phyloP scores from a whole-genome alignment of 1,284 basidiomycete species.

The Apiotrichum domesticum region DNA sequence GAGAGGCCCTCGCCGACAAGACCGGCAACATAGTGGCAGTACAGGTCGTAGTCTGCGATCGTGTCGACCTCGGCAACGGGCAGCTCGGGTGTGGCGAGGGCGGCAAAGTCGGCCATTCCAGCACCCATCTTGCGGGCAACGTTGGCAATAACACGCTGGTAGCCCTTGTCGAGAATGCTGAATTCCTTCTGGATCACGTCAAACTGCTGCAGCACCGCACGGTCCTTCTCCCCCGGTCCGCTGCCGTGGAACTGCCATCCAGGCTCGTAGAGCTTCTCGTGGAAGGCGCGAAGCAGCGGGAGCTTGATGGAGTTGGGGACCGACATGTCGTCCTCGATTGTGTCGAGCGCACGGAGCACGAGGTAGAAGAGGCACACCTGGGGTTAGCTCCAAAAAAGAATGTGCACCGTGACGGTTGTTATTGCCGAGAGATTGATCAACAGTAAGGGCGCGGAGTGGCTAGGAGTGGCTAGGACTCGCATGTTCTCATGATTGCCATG shows the following conservation, averaged over 20 bases:
- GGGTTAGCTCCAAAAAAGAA: neutral
- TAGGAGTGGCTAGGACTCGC: no score
- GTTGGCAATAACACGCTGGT: conserved; percentile 74
- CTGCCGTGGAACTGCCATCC: conserved; percentile 83
- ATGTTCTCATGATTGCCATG: no score
- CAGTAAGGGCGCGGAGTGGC: no score
- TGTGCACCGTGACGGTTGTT: no score
- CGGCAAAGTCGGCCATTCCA: conserved; percentile 94
- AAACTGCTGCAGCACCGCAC: conserved; percentile 80
- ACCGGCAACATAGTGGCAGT: conserved; percentile 98
- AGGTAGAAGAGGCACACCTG: conserved; percentile 95
- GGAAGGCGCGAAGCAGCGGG: conserved; percentile 75
- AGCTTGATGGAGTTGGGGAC: conserved; percentile 81
- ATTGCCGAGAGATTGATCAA: no score
- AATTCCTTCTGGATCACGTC: conserved; percentile 78
- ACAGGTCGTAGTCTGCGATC: conserved; percentile 84
- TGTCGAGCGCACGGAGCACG: conserved; percentile 86
- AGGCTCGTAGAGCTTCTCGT: conserved; percentile 70
- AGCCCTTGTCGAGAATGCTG: conserved; percentile 63
- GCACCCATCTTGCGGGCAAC: conserved; percentile 79
- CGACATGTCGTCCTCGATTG: conserved; percentile 98
- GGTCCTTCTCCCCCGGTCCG: conserved; percentile 86
- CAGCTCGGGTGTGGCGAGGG: conserved; percentile 66
- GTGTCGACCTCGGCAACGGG: conserved; percentile 63
- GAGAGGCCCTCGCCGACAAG: conserved; percentile 96